Conservation (phyloP, 2,329 filamentous ascomycete genomes). For the Myriosclerotinia duriaeana region DNA sequence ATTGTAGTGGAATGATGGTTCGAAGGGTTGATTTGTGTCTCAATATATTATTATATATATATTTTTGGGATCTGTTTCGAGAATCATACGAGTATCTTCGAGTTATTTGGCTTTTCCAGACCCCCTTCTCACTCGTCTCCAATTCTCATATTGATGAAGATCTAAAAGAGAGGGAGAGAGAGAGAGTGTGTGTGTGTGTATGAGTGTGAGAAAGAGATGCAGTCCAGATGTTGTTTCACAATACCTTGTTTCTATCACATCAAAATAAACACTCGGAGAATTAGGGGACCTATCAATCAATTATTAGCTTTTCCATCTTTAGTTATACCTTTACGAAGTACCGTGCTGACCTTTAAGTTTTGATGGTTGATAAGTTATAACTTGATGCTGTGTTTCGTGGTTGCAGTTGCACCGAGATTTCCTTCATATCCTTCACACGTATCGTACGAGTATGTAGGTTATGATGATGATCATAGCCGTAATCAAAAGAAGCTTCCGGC, state of each 20-base stretch:
- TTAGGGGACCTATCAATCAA: slow-evolving; percentile 13
- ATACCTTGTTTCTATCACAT: slow-evolving; percentile 16
- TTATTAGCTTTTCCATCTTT: slow-evolving; percentile 1
- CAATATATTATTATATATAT: neutral
- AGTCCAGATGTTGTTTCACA: slow-evolving; percentile 21
- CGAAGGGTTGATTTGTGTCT: neutral
- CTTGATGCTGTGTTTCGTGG: neutral
- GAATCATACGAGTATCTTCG: neutral
- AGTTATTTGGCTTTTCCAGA: neutral
- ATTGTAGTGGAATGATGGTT: neutral
- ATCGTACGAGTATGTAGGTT: neutral
- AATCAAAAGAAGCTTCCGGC: slow-evolving; percentile 12
- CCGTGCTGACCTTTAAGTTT: neutral
- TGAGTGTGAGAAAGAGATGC: neutral
- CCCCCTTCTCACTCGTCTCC: neutral
- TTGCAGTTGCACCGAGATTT: neutral
- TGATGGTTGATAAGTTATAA: neutral
- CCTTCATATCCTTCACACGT: neutral
- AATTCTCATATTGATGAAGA: neutral
- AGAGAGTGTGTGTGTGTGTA: neutral
- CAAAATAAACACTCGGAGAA: slow-evolving; percentile 19
- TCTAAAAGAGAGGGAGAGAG: neutral
- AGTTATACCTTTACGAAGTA: neutral
- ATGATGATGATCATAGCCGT: neutral
- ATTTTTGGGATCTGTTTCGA: neutral